These are phyloP conservation scores for Ustilago trichophora DNA, from an alignment of 1,284 basidiomycete genomes.

Conservation along the genomic window DNA sequence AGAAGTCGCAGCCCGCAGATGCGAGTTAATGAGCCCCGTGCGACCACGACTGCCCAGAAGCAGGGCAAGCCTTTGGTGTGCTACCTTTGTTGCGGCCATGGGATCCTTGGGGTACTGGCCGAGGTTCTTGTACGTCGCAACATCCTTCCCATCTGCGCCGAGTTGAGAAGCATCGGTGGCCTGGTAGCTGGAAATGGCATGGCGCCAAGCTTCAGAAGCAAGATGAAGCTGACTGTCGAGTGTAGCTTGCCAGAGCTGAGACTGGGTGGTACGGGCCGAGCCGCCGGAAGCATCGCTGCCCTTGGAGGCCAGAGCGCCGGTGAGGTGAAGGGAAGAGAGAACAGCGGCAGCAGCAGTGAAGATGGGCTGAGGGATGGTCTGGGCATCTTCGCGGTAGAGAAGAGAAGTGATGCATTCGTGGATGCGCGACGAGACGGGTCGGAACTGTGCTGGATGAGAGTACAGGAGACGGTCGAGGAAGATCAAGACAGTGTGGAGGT, in stretches of 20 bases:
- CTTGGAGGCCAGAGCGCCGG: constrained; percentile 42
- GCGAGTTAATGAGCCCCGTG: constrained; percentile 28
- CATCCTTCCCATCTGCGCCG: neutral
- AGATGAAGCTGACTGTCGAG: constrained; percentile 28
- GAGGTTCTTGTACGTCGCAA: constrained; percentile 14
- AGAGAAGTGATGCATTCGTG: constrained; percentile 31
- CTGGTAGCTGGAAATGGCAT: constrained; percentile 36
- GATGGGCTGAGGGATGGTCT: constrained; percentile 6
- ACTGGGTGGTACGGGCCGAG: constrained; percentile 39
- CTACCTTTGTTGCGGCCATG: constrained; percentile 24
- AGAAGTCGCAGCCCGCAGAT: constrained; percentile 68
- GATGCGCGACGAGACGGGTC: constrained; percentile 38
- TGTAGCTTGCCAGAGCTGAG: constrained; percentile 52
- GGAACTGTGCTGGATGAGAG: constrained; percentile 41
- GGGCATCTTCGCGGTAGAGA: constrained; percentile 29
- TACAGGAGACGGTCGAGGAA: constrained; percentile 29
- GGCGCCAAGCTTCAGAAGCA: constrained; percentile 22
- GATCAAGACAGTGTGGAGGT: constrained; percentile 19
- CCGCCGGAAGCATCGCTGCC: constrained; percentile 36
- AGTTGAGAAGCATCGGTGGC: neutral
- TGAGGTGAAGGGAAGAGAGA: constrained; percentile 48
- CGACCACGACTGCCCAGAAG: constrained; percentile 34
- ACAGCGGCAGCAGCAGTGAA: constrained; percentile 29
- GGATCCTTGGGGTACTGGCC: constrained; percentile 26
- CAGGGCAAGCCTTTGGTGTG: constrained; percentile 25